These are phyloP conservation scores for Pascua sp. DNA, from an alignment of 1,284 basidiomycete species.

Conservation along the genomic window DNA sequence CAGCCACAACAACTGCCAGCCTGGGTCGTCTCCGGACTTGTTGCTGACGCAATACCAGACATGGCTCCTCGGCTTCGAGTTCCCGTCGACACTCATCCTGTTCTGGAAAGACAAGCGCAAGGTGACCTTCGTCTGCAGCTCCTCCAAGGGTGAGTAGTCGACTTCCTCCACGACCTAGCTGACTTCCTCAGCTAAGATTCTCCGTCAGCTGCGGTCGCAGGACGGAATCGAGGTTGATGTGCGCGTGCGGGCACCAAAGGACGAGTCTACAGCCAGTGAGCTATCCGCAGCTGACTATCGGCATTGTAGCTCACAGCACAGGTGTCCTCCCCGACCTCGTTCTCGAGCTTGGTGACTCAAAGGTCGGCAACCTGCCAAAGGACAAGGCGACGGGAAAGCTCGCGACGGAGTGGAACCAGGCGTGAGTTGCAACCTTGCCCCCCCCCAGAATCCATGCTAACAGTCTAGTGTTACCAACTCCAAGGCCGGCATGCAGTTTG, in stretches of 20 bases:
- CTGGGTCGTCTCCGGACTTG: background rate
- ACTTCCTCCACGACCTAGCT: background rate
- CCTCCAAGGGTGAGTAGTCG: conserved; percentile 69
- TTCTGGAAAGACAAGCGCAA: conserved; percentile 60
- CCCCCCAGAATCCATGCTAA: background rate
- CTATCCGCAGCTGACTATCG: background rate
- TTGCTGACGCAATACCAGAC: conserved; percentile 57
- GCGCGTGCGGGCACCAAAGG: conserved; percentile 38
- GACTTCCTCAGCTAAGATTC: conserved; percentile 40
- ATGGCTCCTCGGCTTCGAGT: conserved; percentile 94
- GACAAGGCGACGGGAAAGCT: conserved; percentile 47
- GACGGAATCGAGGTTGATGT: conserved; percentile 41
- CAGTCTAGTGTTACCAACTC: conserved; percentile 22
- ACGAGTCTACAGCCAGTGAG: conserved; percentile 35
- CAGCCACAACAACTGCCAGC: no score
- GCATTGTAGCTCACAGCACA: conserved; percentile 6
- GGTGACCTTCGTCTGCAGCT: conserved; percentile 77
- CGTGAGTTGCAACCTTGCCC: conserved; percentile 26
- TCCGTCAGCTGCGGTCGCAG: conserved; percentile 36
- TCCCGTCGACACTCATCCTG: conserved; percentile 85
- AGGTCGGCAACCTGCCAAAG: conserved; percentile 47
- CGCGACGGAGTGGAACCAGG: conserved; percentile 54
- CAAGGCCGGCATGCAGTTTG: conserved; percentile 57
- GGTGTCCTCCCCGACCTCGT: conserved; percentile 37
- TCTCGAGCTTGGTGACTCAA: conserved; percentile 31